phyloP scores from a whole-genome alignment of 768 basidiomycete genomes.

The Lactarius evosmus region DNA sequence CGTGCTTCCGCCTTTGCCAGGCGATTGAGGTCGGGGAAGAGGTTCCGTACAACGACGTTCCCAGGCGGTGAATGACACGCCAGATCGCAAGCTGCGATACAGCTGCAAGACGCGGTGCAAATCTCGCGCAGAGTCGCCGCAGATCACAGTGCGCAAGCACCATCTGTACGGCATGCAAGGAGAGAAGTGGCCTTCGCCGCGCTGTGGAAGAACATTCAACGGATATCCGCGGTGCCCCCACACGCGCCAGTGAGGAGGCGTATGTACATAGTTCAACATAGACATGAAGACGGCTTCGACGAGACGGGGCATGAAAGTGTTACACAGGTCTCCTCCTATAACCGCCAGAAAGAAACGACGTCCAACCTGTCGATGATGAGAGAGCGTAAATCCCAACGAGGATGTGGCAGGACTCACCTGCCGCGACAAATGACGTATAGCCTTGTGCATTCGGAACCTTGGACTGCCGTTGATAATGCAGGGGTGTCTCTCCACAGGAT shows the following conservation, averaged over 20 bases:
- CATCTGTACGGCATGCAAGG: background rate
- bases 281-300: too few species aligned
- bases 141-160: background rate
- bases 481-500: too few species aligned
- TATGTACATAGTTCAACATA: too few species aligned
- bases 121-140: background rate
- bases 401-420: background rate
- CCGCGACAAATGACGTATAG: background rate
- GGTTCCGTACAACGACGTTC: background rate
- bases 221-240: too few species aligned
- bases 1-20: too few species aligned
- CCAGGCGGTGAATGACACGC: background rate
- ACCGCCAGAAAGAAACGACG: background rate
- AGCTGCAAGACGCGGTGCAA: background rate
- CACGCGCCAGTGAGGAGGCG: too few species aligned
- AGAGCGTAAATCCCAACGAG: background rate
- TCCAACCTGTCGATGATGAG: background rate
- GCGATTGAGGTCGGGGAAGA: too few species aligned
- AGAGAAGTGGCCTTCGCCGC: too few species aligned
- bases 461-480: too few species aligned
- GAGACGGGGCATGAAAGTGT: too few species aligned
- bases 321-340: background rate
- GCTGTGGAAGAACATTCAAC: too few species aligned
- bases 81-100: background rate
- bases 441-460: background rate